Conservation (phyloP, 768 basidiomycete species). For the Xerocomus potaroensis region DNA sequence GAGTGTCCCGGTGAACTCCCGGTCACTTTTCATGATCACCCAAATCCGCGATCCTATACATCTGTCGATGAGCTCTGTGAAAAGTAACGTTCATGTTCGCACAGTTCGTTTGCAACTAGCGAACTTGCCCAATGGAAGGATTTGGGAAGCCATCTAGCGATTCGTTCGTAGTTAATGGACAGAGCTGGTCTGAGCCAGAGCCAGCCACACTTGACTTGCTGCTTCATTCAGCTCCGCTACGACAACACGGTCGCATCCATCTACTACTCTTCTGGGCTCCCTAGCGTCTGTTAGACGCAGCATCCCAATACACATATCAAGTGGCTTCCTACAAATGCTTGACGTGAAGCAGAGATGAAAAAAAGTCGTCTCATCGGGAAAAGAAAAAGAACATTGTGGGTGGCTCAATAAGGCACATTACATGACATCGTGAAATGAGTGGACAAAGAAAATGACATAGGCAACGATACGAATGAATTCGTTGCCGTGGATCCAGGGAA, state of each 20-base stretch:
- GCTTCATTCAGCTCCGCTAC: slow-evolving; percentile 18
- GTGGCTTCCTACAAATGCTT: slow-evolving; percentile 19
- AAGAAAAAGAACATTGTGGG: slow-evolving; percentile 9
- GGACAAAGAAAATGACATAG: slow-evolving; percentile 8
- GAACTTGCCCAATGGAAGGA: slow-evolving; percentile 78
- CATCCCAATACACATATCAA: slow-evolving; percentile 11
- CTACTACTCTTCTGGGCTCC: slow-evolving; percentile 14
- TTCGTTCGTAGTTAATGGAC: too few species aligned
- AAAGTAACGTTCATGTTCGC: not conserved
- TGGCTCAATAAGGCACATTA: slow-evolving; percentile 9
- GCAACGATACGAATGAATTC: not conserved
- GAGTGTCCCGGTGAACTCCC: slow-evolving; percentile 93
- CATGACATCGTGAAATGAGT: slow-evolving; percentile 22
- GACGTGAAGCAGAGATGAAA: slow-evolving; percentile 21
- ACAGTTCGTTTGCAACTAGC: not conserved
- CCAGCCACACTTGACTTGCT: too few species aligned
- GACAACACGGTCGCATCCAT: slow-evolving; percentile 18
- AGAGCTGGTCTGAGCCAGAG: too few species aligned
- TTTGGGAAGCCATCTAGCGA: slow-evolving; percentile 83
- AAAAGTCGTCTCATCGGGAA: slow-evolving; percentile 8
- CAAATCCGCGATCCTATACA: slow-evolving; percentile 97
- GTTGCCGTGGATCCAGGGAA: slow-evolving; percentile 3
- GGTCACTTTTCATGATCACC: slow-evolving; percentile 98
- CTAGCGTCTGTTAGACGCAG: slow-evolving; percentile 36
- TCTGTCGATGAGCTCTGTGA: slow-evolving; percentile 87